Conservation (phyloP, 176 grass and related monocot species). For the Triticum dicoccoides region DNA sequence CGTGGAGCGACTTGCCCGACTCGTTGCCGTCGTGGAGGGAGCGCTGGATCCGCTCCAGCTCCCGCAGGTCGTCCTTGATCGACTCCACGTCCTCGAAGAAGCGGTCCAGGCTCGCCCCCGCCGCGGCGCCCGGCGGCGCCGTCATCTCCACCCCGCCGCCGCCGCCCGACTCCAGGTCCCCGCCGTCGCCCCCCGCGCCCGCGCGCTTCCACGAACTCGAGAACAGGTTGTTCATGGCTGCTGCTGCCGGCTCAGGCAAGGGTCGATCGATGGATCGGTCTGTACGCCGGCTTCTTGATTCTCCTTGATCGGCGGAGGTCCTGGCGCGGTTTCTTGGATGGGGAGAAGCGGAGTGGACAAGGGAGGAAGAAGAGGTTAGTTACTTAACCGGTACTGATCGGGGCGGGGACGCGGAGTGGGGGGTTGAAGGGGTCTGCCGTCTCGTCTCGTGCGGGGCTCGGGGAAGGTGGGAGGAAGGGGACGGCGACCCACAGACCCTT, state of each 20-base stretch:
- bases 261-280: neutral
- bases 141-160: slow-evolving; percentile 62
- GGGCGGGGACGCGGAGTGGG: slow-evolving; percentile 30
- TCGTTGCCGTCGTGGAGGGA: slow-evolving; percentile 78
- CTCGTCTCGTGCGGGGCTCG: neutral
- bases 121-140: slow-evolving; percentile 15
- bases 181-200: neutral
- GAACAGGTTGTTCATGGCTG: slow-evolving; percentile 76
- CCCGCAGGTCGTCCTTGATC: slow-evolving; percentile 86
- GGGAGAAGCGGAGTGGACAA: slow-evolving; percentile 7
- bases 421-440: slow-evolving; percentile 24
- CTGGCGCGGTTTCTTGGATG: slow-evolving; percentile 19
- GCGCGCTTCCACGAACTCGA: slow-evolving; percentile 65
- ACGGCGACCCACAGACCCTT: neutral
- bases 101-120: slow-evolving; percentile 64
- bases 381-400: neutral
- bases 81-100: slow-evolving; percentile 97
- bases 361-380: neutral
- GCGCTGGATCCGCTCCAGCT: slow-evolving; percentile 72
- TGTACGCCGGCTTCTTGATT: neutral
- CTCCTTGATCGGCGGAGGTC: neutral
- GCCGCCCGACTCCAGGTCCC: slow-evolving; percentile 43
- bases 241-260: neutral
- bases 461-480: slow-evolving; percentile 42
- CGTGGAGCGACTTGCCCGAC: slow-evolving; percentile 73